phyloP scores from a whole-genome alignment of 257 asterid genomes.

The Solanum okadae region DNA sequence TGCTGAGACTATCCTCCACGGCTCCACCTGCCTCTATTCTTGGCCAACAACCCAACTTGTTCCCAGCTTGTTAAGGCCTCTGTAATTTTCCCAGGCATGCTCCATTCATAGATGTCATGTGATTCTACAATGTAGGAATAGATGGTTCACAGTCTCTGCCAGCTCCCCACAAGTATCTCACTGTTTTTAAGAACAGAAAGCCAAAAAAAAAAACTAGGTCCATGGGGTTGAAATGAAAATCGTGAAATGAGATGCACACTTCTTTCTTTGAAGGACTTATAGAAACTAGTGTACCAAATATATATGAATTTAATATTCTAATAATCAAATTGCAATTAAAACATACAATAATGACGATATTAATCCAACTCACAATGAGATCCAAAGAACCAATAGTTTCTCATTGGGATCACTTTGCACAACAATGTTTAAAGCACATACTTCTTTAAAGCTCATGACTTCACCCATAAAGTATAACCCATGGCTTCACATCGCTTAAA shows the following conservation, averaged over 20 bases:
- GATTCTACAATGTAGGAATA: no score
- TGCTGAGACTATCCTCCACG: no score
- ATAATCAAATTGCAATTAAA: background rate
- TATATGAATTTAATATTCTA: background rate
- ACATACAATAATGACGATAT: background rate
- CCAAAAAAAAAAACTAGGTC: background rate
- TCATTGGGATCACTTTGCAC: background rate
- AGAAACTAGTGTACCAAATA: background rate
- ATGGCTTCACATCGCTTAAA: background rate
- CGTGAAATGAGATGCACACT: background rate
- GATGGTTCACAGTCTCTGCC: no score
- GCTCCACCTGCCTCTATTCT: no score
- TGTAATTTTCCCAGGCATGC: no score
- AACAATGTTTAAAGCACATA: background rate
- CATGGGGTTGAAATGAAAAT: background rate
- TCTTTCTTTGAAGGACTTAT: background rate
- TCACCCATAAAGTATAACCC: background rate
- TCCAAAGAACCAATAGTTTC: background rate
- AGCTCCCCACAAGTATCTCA: background rate
- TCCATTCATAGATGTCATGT: no score
- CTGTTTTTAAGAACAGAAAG: background rate
- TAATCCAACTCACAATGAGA: background rate
- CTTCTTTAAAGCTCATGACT: background rate
- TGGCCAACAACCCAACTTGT: no score
- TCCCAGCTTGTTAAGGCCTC: no score